Conservation (phyloP, 345 rosid genomes). For the Pistacia integerrima region DNA sequence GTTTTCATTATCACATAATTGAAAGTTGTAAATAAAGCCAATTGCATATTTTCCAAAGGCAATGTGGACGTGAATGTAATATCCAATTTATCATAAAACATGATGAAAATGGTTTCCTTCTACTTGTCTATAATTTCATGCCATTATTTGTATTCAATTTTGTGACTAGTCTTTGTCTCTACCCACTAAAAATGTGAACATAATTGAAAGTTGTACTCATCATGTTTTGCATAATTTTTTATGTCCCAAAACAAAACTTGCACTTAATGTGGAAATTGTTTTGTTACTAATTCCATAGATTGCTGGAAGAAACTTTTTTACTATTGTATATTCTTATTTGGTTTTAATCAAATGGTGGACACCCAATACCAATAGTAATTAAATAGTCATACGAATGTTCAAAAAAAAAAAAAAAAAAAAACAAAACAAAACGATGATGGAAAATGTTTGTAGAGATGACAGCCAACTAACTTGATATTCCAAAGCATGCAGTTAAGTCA, state of each 20-base stretch:
- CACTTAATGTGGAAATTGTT: no score
- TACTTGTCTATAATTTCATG: not conserved
- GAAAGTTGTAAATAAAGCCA: not conserved
- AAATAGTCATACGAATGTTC: no score
- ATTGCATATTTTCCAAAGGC: not conserved
- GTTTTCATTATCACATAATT: not conserved
- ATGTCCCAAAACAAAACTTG: no score
- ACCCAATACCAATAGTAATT: no score
- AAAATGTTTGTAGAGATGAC: slow-evolving; percentile 1
- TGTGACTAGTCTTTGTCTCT: not conserved
- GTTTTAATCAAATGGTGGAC: no score
- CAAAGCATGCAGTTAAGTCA: not conserved
- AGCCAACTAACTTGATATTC: not conserved
- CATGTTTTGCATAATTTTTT: not conserved
- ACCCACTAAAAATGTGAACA: not conserved
- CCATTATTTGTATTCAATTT: no score
- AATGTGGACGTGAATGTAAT: not conserved
- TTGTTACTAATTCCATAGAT: no score
- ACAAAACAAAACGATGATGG: not conserved
- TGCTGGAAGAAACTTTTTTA: no score
- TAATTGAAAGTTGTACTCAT: not conserved
- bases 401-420: no score
- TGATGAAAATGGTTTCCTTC: not conserved
- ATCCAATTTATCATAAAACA: not conserved
- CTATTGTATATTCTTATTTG: no score